Percentiles rank a stretch among this genome's conserved stretches.
Evolutionary conservation across 2,329 filamentous ascomycete genomes (phyloP).

Genomic region (Cadophora luteo-olivacea): DNA sequence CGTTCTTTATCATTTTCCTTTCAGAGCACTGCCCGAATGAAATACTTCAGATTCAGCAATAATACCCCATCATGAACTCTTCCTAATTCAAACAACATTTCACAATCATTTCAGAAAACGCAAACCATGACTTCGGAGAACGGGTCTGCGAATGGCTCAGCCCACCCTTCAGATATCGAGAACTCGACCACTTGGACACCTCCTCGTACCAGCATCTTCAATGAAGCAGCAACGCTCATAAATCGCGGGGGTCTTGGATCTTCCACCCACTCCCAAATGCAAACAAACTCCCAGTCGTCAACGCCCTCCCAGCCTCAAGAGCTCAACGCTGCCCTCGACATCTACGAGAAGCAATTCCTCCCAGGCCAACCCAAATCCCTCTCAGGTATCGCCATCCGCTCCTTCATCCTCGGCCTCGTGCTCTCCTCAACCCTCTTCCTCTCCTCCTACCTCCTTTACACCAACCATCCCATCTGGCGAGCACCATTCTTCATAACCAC

Average conservation of each 20-base stretch:
- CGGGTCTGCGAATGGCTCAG: conserved; percentile 24
- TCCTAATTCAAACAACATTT: not conserved
- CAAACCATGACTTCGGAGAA: conserved; percentile 27
- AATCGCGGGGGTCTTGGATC: conserved; percentile 27
- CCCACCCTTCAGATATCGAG: conserved; percentile 9
- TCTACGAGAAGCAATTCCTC: conserved; percentile 41
- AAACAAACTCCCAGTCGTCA: not conserved
- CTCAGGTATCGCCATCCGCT: conserved; percentile 46
- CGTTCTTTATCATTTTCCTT: not conserved
- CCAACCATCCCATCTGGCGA: conserved; percentile 57
- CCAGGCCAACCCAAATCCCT: conserved; percentile 44
- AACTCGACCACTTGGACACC: not conserved
- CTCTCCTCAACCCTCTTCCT: conserved; percentile 35
- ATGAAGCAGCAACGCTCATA: conserved; percentile 23
- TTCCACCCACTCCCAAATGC: not conserved
- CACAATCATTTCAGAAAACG: not conserved
- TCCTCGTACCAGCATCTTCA: conserved; percentile 17
- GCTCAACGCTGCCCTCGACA: conserved; percentile 35
- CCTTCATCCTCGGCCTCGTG: conserved; percentile 44
- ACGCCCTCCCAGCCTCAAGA: conserved; percentile 26
- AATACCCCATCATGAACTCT: not conserved
- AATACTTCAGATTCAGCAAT: not conserved
- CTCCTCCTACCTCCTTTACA: conserved; percentile 36
- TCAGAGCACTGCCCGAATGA: not conserved
- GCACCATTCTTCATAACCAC: conserved; percentile 70